These are phyloP conservation scores for Pezicula carpinea DNA, from an alignment of 2,329 filamentous ascomycete genomes.

Conservation along the genomic window DNA sequence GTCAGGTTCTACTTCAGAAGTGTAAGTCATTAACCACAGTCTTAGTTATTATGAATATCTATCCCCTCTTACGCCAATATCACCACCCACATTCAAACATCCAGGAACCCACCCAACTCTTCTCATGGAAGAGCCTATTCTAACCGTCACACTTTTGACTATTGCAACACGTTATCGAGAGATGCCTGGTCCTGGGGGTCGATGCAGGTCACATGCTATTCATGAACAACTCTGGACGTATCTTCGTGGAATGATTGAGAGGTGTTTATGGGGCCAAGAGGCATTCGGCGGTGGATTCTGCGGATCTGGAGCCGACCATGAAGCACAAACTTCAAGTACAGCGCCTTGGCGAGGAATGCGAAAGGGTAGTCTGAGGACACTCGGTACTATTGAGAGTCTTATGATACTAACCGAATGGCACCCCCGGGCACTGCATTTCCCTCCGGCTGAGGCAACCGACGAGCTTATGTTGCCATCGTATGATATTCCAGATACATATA, in stretches of 20 bases:
- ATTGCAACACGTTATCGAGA: conserved; percentile 84
- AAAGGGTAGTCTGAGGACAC: conserved; percentile 76
- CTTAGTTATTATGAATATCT: conserved; percentile 82
- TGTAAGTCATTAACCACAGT: conserved; percentile 10
- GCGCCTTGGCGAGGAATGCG: conserved; percentile 65
- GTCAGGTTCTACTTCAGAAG: conserved; percentile 23
- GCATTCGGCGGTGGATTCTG: conserved; percentile 88
- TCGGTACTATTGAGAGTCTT: conserved; percentile 91
- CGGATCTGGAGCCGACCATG: conserved; percentile 57
- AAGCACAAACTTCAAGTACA: conserved; percentile 60
- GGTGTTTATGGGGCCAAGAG: conserved; percentile 93
- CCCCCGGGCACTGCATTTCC: conserved; percentile 89
- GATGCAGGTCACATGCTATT: conserved; percentile 82
- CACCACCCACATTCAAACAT: conserved; percentile 82
- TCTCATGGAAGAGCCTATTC: conserved; percentile 85
- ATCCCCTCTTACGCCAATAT: conserved; percentile 88
- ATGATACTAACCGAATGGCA: conserved; percentile 97
- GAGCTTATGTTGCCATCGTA: conserved; percentile 62
- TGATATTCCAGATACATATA: conserved; percentile 38
- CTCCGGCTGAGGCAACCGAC: conserved; percentile 70
- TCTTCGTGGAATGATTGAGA: conserved; percentile 89
- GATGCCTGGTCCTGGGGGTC: conserved; percentile 73
- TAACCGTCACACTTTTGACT: conserved; percentile 86
- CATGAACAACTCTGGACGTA: conserved; percentile 96
- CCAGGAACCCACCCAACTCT: conserved; percentile 76